Evolutionary conservation across 169 alveolate genomes (phyloP).

Genomic region (Plasmodium yoelii): DNA sequence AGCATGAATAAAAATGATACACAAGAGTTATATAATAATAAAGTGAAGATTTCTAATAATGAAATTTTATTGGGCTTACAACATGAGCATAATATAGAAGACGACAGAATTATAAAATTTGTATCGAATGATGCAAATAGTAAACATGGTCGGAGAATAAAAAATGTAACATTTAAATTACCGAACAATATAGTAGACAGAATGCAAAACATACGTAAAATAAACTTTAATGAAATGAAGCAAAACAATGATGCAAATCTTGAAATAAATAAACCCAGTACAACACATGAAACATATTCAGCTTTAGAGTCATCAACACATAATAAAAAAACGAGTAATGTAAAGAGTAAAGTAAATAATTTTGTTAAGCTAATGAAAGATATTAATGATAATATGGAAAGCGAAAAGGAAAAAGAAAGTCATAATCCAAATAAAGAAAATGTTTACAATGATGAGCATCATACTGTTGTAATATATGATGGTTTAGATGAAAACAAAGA

Average conservation of each 20-base stretch:
- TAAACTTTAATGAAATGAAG: constrained; percentile 11
- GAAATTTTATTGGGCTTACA: constrained; percentile 35
- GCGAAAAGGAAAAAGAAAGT: background rate
- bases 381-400: background rate
- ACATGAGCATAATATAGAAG: background rate
- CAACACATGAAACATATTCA: no score
- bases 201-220: background rate
- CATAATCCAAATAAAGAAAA: background rate
- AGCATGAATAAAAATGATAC: background rate
- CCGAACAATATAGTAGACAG: background rate
- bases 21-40: background rate
- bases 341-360: constrained; percentile 9
- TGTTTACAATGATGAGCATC: constrained; percentile 55
- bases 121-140: background rate
- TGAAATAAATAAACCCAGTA: no score
- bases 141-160: background rate
- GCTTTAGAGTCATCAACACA: no score
- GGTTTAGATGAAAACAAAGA: constrained; percentile 61
- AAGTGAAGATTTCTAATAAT: background rate
- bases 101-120: background rate
- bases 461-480: constrained; percentile 56
- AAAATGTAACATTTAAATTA: background rate
- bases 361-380: constrained; percentile 36
- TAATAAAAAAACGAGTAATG: no score
- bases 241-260: background rate